Evolutionary conservation across 2,329 filamentous ascomycete genomes (phyloP).

Genomic region (Fusarium nisikadoi): DNA sequence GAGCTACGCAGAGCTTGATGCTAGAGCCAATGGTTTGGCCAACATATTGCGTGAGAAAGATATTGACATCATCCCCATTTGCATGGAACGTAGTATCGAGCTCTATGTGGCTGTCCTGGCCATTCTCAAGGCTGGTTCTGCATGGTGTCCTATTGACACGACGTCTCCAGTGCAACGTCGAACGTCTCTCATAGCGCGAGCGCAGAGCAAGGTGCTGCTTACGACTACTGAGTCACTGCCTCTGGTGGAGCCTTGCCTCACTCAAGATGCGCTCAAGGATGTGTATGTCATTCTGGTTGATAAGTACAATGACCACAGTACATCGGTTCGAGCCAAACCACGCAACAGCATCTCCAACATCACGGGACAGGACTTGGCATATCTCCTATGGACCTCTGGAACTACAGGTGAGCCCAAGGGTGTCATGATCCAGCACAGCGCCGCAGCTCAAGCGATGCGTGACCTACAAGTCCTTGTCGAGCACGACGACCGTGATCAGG

Average conservation of each 20-base stretch:
- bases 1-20: slow-evolving; percentile 22
- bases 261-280: background rate
- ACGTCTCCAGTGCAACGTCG: slow-evolving; percentile 19
- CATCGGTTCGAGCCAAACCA: background rate
- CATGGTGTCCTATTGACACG: slow-evolving; percentile 26
- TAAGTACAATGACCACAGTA: background rate
- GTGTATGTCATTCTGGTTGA: slow-evolving; percentile 21
- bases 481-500: slow-evolving; percentile 14
- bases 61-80: slow-evolving; percentile 19
- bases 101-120: slow-evolving; percentile 21
- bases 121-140: slow-evolving; percentile 22
- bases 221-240: slow-evolving; percentile 8
- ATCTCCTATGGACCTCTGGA: slow-evolving; percentile 24
- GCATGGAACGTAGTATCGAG: slow-evolving; percentile 11
- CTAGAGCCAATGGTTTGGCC: slow-evolving; percentile 12
- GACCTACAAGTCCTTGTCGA: slow-evolving; percentile 25
- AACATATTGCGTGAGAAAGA: slow-evolving; percentile 13
- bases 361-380: background rate
- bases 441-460: slow-evolving; percentile 15
- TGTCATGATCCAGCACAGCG: slow-evolving; percentile 27
- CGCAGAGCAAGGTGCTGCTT: slow-evolving; percentile 11
- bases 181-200: slow-evolving; percentile 23
- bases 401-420: slow-evolving; percentile 25
- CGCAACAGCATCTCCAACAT: background rate
- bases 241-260: slow-evolving; percentile 8